These are phyloP conservation scores for Kuraishia piskuri DNA, from an alignment of 805 yeast genomes.

Conservation along the genomic window DNA sequence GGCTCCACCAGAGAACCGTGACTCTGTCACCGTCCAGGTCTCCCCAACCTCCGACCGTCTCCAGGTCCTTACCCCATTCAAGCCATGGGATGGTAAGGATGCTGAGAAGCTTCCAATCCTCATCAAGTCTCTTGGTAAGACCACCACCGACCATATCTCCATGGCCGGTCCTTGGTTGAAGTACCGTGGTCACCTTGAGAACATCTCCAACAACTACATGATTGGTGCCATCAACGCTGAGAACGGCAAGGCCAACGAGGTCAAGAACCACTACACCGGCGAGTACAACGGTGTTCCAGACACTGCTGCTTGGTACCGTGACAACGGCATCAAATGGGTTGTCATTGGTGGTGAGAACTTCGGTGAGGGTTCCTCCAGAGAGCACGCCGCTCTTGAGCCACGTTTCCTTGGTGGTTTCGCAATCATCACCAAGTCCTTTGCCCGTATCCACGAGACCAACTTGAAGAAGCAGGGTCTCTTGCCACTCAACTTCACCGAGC, in stretches of 20 bases:
- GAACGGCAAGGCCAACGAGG: constrained; percentile 88
- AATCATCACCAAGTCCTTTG: constrained; percentile 94
- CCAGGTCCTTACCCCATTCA: constrained; percentile 89
- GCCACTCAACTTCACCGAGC: constrained; percentile 89
- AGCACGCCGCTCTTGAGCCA: constrained; percentile 99
- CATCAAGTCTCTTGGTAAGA: constrained; percentile 94
- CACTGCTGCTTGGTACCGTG: constrained; percentile 92
- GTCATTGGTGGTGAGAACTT: constrained; percentile 98
- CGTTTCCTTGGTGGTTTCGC: constrained; percentile 98
- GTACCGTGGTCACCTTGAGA: constrained; percentile 99
- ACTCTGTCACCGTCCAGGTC: constrained; percentile 63
- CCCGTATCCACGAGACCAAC: constrained; percentile 99
- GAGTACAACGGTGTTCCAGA: constrained; percentile 94
- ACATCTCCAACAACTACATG: constrained; percentile 98
- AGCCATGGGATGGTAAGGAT: constrained; percentile 96
- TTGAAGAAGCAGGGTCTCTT: constrained; percentile 98
- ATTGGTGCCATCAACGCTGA: constrained; percentile 98
- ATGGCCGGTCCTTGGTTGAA: constrained; percentile 99
- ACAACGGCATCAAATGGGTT: constrained; percentile 88
- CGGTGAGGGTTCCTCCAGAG: constrained; percentile 99
- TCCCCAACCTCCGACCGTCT: constrained; percentile 93
- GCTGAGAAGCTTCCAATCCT: constrained; percentile 83
- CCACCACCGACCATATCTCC: constrained; percentile 98
- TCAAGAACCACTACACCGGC: constrained; percentile 88
- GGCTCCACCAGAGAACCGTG: constrained; percentile 90